Base-by-base conservation (phyloP, 2,329 filamentous ascomycete genomes). In the Paradendryphiella salina region DNA sequence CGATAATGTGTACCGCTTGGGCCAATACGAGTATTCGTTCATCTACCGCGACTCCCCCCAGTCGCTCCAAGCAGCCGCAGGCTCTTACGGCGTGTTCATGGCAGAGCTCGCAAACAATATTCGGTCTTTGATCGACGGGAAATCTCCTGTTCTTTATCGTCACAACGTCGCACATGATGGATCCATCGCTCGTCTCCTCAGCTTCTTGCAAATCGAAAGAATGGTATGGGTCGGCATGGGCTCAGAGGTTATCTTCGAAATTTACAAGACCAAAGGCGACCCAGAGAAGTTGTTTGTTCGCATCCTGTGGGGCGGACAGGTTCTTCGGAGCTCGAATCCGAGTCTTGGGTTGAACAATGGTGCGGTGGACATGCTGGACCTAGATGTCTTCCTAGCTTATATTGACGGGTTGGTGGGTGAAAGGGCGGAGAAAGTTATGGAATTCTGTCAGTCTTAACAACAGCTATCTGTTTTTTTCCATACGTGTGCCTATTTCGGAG, bases 141-240 rank as follows among this genome's bases (percentile, higher is more conserved):
- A 53, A 17, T 59, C 51, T 6, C 40, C 53, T 1, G 70, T 82
- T 0, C 74, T 77, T 9, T 93, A 90, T 66, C 74, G 84, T 35
- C 89, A 94, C 65, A 92, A 93, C 57, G 80, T 94, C 31, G 89
- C 88, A 2, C 89, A 95, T 63, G 90, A 94, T 61, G 90, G 89
- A 2, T 86, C 83, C 3, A 66, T 92, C 5, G 84, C 86, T 9
- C 75, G 84, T 2, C 63, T 93, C 5, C 75, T 94, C 17, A 83
- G 83, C 2, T 80, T 92, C 13, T 67, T 94, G 64, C 89, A 93
- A 73, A 65, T 88, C 1, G 85, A 90, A 17, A 70, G 78, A 44
- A 93, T 93, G 88, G 84, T 90, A 1, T 93, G 89, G 89, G 89
- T 89, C 0, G 89, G 89, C 0, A 91, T 93, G 88, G 89, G 89